Evolutionary conservation across 805 yeast species (phyloP).

Genomic region (Candida lessepsii): DNA sequence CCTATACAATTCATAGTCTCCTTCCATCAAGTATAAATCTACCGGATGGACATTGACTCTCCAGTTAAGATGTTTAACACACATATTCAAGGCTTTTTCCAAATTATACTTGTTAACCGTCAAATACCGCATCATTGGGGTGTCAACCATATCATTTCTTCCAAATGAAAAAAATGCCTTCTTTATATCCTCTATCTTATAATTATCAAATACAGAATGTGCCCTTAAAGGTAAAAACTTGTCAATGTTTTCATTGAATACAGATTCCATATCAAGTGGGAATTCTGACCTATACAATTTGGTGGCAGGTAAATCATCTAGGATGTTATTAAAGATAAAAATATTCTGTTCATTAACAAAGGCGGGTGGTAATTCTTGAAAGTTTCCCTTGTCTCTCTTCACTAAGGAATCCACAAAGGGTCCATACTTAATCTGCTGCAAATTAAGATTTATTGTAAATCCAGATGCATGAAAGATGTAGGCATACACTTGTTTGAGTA

Average conservation of each 20-base stretch:
- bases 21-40: conserved; percentile 58
- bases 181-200: conserved; percentile 5
- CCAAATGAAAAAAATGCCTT: conserved; percentile 9
- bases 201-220: conserved; percentile 4
- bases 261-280: background rate
- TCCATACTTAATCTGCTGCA: conserved; percentile 7
- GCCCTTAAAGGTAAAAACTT: conserved; percentile 8
- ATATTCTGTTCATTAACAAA: conserved; percentile 8
- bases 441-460: conserved; percentile 3
- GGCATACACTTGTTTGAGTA: conserved; percentile 7
- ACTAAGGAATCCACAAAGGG: conserved; percentile 9
- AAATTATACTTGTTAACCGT: conserved; percentile 82
- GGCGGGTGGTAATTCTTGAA: conserved; percentile 8
- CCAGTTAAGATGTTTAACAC: conserved; percentile 70
- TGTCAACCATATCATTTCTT: conserved; percentile 80
- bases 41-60: conserved; percentile 58
- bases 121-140: conserved; percentile 64
- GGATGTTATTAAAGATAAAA: conserved; percentile 1
- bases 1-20: conserved; percentile 61
- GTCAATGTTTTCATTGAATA: conserved; percentile 6
- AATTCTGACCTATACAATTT: conserved; percentile 2
- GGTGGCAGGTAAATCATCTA: conserved; percentile 2
- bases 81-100: conserved; percentile 66
- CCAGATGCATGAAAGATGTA: conserved; percentile 8
- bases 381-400: conserved; percentile 2